Base-by-base conservation (phyloP, 139 green algal species). In the Chlorella vulgaris region DNA sequence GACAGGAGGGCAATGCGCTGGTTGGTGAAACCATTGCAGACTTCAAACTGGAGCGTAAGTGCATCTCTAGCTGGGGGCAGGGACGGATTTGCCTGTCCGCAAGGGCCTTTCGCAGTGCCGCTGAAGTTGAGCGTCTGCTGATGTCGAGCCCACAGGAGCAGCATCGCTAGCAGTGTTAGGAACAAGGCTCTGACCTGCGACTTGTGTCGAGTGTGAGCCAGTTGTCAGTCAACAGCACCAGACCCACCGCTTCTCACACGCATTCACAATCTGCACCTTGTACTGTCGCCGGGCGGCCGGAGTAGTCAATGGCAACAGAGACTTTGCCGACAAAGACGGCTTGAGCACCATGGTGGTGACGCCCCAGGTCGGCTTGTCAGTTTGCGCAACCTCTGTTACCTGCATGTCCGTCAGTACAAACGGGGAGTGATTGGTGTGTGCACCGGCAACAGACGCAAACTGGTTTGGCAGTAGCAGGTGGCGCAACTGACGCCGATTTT, bases 11-110 rank as follows among this genome's bases (percentile, higher is more conserved):
- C 55, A 31, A 65, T 65, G 18, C 55, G 55, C 55, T 65, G 55
- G 55, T 65, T 65, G 18, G 55, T 65, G n/a, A 65, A 65, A 5
- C 55, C 55, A 65, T 65, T 65, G 55, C 55, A 65, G 22, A 65
- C 55, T 21, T 65, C 55, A 65, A 65, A 65, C 55, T 65, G 55
- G 5, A 65, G 55, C 15, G 55, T 65, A 21, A 29, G 8, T 29
- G 22, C 22, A 29, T 65, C 21, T 21, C n/a, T 21, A 8, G 55
- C 55, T 8, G 55, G 21, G 8, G 18, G 55, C 18, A 65, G 55
- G 28, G 55, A 65, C n/a, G 55, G 18, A 8, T 28, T 8, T 65
- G 55, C 15, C 22, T 65, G 55, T 21, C 22, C 18, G 18, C 28
- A n/a, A 5, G 15, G 55, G 55, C 55, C 18, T 8, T 65, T 65